A percentile compares a stretch with the other conserved stretches of the same genome.
Conservation (phyloP, 225 moss, liverwort and hornwort species). For the Asterella californica region DNA sequence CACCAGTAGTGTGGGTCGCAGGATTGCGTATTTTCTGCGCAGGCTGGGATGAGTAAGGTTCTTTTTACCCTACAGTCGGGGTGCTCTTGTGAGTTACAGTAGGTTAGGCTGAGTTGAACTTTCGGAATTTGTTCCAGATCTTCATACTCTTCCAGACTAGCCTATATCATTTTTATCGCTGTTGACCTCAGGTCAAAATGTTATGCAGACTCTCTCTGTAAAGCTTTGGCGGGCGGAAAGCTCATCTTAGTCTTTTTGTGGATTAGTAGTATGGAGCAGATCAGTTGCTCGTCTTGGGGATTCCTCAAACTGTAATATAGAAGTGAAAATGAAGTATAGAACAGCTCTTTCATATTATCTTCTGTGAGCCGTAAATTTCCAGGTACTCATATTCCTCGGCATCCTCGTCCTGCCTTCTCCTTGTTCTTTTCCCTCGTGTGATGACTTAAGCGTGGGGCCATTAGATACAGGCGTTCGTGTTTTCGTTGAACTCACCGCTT, state of each 20-base stretch:
- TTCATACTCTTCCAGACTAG: conserved; percentile 14
- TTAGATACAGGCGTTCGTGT: not conserved
- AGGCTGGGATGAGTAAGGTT: conserved; percentile 15
- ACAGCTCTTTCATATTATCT: conserved; percentile 2
- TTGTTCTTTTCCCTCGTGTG: not conserved
- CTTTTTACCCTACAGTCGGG: conserved; percentile 3
- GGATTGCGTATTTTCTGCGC: not conserved
- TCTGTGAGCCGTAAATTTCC: not conserved
- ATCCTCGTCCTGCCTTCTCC: not conserved
- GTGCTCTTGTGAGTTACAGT: conserved; percentile 21
- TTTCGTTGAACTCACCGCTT: not conserved
- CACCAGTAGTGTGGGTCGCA: not conserved
- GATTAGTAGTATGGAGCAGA: conserved; percentile 18
- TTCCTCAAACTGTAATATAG: conserved; percentile 37
- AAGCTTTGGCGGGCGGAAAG: conserved; percentile 13
- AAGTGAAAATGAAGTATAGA: conserved; percentile 21
- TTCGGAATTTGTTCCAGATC: conserved; percentile 15
- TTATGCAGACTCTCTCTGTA: not conserved
- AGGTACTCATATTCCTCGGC: not conserved
- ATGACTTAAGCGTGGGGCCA: not conserved
- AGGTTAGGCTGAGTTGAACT: conserved; percentile 12
- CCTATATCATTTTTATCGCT: conserved; percentile 22
- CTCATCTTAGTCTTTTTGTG: conserved; percentile 17
- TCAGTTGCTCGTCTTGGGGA: conserved; percentile 22
- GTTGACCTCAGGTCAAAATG: conserved; percentile 15